Base-by-base conservation (phyloP, 2,329 filamentous ascomycete species). In the Aureobasidium leucospermi region DNA sequence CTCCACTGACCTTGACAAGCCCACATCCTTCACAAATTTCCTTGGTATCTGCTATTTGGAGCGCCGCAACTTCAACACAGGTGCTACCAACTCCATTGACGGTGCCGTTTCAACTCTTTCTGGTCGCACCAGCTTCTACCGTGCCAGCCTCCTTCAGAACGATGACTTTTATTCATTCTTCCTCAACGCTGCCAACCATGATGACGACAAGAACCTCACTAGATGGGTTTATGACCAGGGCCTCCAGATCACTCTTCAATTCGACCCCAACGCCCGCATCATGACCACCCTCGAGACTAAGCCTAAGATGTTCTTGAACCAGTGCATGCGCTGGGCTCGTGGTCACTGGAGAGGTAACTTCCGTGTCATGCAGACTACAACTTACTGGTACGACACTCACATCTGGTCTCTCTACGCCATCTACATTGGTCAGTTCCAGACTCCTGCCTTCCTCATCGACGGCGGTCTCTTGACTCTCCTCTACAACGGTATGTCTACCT, bases 151-250 rank as follows among this genome's bases (percentile, higher is more conserved):
- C 53, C 66, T 86, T 2, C 67, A 75, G 11, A 66, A 74, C n/a
- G 32, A 64, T 0, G 67, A 71, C 0, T 82, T 84, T 63, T 68
- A 76, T 4, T 19, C 66, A 0, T 67, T 68, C 0, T 85, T 80
- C 67, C 67, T 70, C 1, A 73, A 79, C 51, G 83, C 86, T 64
- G 70, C 58, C 8, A 77, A 79, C 19, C 73, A 75, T 0, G 84
- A 86, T 62, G 83, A 86, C 60, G 84, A 87, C 71, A 86, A 86
- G 67, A 85, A 79, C 64, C 72, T 82, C 38, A 86, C 83, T 0
- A 74, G 84, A 10, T 82, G 76, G 62, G 73, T 79, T 6, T 76
- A 82, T 43, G 71, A 71, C 9, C 67, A 76, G 6, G 76, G 75
- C n/a, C 84, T 77, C 75, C 72, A 76, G 7, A 78, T 85, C 60